phyloP scores from a whole-genome alignment of 2,329 filamentous ascomycete genomes.

The Purpureocillium takamizusanense region DNA sequence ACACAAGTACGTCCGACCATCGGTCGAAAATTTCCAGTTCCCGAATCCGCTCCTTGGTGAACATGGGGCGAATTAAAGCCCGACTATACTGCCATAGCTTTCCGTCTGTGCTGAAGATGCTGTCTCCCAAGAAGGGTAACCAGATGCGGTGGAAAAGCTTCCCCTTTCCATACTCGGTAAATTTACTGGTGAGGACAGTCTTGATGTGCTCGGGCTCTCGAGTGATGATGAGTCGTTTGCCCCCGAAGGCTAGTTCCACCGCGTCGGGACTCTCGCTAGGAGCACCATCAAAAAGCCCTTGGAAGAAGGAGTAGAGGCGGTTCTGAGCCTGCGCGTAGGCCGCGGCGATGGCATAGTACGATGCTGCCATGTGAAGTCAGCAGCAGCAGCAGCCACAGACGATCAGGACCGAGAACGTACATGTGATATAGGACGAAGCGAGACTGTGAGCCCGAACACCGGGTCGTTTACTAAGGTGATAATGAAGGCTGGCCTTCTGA shows the following conservation, averaged over 20 bases:
- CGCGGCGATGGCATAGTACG: not conserved
- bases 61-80: constrained; percentile 74
- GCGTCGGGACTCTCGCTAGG: constrained; percentile 1
- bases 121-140: constrained; percentile 63
- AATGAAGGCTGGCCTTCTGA: not conserved
- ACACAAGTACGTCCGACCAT: constrained; percentile 7
- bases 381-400: no score
- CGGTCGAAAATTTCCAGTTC: constrained; percentile 70
- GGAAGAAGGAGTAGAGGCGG: not conserved
- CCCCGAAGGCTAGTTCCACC: constrained; percentile 45
- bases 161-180: constrained; percentile 75
- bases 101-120: constrained; percentile 75
- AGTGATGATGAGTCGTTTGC: constrained; percentile 59
- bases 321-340: not conserved
- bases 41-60: constrained; percentile 73
- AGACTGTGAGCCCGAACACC: not conserved
- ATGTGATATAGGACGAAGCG: not conserved
- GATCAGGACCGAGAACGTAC: not conserved
- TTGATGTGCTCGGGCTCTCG: constrained; percentile 85
- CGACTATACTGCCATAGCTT: constrained; percentile 68
- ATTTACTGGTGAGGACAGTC: constrained; percentile 77
- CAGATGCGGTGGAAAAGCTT: constrained; percentile 65
- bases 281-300: not conserved
- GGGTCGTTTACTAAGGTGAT: not conserved
- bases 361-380: not conserved